phyloP scores from a whole-genome alignment of 768 basidiomycete species.

The Exidia glandulosa region DNA sequence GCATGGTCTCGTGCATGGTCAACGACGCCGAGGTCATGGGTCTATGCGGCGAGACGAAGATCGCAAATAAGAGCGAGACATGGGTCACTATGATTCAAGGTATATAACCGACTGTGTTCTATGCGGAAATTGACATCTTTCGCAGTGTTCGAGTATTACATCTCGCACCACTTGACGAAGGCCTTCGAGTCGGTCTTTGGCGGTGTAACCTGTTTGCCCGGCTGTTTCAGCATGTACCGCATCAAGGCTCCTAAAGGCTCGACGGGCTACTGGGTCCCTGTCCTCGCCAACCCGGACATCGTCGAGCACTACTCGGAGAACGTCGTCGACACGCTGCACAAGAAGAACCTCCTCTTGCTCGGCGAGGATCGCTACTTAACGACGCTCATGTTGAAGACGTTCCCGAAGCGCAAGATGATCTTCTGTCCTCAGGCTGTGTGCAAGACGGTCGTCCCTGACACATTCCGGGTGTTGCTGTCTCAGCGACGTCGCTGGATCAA shows the following conservation, averaged over 20 bases:
- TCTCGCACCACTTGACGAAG: slow-evolving; percentile 97
- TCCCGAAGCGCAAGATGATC: slow-evolving; percentile 98
- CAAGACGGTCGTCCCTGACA: slow-evolving; percentile 97
- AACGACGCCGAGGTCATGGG: slow-evolving; percentile 98
- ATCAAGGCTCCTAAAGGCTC: slow-evolving; percentile 99
- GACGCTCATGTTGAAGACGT: slow-evolving; percentile 95
- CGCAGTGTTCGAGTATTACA: slow-evolving; percentile 97
- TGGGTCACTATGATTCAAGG: slow-evolving; percentile 99
- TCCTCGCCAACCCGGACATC: slow-evolving; percentile 96
- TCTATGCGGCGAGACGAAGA: slow-evolving; percentile 98
- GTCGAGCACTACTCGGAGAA: slow-evolving; percentile 99
- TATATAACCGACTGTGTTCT: slow-evolving; percentile 17
- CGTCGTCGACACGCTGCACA: slow-evolving; percentile 97
- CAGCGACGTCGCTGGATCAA: slow-evolving; percentile 99
- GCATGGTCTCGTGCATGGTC: slow-evolving; percentile 96
- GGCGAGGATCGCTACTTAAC: slow-evolving; percentile 99
- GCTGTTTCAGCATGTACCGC: slow-evolving; percentile 99
- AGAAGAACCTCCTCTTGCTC: slow-evolving; percentile 93
- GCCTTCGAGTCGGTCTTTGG: slow-evolving; percentile 99
- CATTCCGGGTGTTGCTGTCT: slow-evolving; percentile 84
- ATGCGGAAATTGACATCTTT: neutral
- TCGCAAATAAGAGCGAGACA: slow-evolving; percentile 96
- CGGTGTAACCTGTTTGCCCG: slow-evolving; percentile 97
- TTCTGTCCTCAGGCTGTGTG: slow-evolving; percentile 99
- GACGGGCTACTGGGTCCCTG: slow-evolving; percentile 94